Base-by-base conservation (phyloP, 2,329 filamentous ascomycete species). In the Cladophialophora exuberans region DNA sequence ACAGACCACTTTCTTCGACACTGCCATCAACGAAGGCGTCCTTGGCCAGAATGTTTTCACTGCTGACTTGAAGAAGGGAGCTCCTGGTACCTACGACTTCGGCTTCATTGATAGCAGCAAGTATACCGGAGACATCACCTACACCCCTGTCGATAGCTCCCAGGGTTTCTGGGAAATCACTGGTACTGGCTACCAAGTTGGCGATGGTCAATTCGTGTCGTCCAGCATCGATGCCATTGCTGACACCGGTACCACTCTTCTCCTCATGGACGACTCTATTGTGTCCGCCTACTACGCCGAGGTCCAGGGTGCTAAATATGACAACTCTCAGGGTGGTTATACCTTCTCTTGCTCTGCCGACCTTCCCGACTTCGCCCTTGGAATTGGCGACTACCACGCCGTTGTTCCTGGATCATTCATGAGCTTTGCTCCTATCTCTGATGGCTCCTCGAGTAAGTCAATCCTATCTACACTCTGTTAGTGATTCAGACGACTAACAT, bases 231-330 rank as follows among this genome's bases (percentile, higher is more conserved):
- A 68, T 36, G 79, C 77, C 62, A 88, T 89, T 68, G 83, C 83
- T 65, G 86, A 89, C 72, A 89, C 86, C 2, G 87, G 86, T 50
- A 89, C 86, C 52, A 85, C 85, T 1, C 81, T 89, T 25, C 70
- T 88, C 52, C 76, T 87, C 60, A 70, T 86, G 15, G 81, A 83
- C 22, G 67, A 77, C 52, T 62, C 67, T 26, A 74, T 86, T 56
- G 79, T 83, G 60, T 63, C 70, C 0, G 77, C 74, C 36, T 89
- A 88, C 77, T 89, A 87, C 74, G 66, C 67, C 31, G 67, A 81
- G 57, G 78, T 89, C 56, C 51, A 65, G 6, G 79, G 82, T 3
- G 76, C 86, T 0, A 10, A 52, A 23, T 52, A 60, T 22, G 61
- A 63, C 45, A 53, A 53, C 28, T 55, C 35, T 23, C 57, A 63